Evolutionary conservation across 495 filamentous ascomycete genomes (phyloP), one percentile per base, ranked within the genome.

Genomic region (Tuber magnatum): DNA sequence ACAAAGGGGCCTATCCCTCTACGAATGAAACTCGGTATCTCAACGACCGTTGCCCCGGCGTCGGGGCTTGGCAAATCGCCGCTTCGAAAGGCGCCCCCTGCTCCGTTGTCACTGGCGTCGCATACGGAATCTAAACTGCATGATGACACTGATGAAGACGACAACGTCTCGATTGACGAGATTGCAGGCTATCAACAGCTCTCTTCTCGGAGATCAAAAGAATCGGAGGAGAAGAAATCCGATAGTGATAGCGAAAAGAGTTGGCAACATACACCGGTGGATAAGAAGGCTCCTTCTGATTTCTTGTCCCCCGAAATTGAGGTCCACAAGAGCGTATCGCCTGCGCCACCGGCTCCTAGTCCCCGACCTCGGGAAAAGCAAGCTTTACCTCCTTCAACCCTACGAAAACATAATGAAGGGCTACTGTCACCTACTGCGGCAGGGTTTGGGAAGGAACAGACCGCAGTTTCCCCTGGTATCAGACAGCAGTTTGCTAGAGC

Each of bases 191-290:
- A 80, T 71, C 71, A 81, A 73, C 48, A 65, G 32, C 56, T 65
- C 35, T 65, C 56, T 20, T 65, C 28, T 3, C 56, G 73, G 65
- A 76, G 69, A 43, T 74, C 72, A 51, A 75, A 71, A 44, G 71
- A 48, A 42, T 71, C 72, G 46, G 74, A 71, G 43, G 78, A 72
- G 20, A 79, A 39, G 73, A 24, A 48, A 42, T 75, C 76, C 7
- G 72, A 70, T 61, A 69, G 69, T 70, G 71, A 80, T 35, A 75
- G 80, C 42, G 76, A 75, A 32, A 80, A 75, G 43, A 81, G 80
- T n/a, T 81, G 80, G 80, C 76, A 81, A 69, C 72, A 74, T 61
- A 82, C 80, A 22, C 80, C 80, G 14, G 75, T 82, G 32, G 80
- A 82, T 61, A 82, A 82, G 71, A 81, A 77, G 41, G 80, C 77